Conservation (phyloP, 169 alveolate species). For the Nephromyces sp. region DNA sequence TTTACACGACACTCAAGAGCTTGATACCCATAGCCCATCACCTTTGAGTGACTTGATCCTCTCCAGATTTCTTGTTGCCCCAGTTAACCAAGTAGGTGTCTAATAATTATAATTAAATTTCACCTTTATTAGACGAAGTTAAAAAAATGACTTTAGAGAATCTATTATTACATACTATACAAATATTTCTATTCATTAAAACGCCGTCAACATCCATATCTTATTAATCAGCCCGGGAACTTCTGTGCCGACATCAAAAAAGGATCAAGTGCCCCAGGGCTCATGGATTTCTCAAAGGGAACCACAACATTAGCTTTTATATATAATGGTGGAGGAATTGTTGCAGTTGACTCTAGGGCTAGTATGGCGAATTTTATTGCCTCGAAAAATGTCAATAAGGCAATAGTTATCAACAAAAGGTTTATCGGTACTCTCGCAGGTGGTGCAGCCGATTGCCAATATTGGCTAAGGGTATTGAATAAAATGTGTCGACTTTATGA, state of each 20-base stretch:
- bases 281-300: background rate
- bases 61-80: too few relatives aligned
- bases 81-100: too few relatives aligned
- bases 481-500: slow-evolving; percentile 81
- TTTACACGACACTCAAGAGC: too few relatives aligned
- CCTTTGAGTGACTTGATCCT: too few relatives aligned
- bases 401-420: slow-evolving; percentile 90
- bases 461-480: slow-evolving; percentile 91
- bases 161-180: too few relatives aligned
- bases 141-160: too few relatives aligned
- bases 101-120: too few relatives aligned
- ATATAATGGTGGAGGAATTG: slow-evolving; percentile 86
- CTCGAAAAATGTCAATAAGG: slow-evolving; percentile 85
- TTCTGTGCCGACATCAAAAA: background rate
- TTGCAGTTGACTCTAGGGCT: slow-evolving; percentile 99
- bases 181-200: too few relatives aligned
- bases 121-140: too few relatives aligned
- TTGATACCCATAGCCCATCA: too few relatives aligned
- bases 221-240: background rate
- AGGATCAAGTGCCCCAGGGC: background rate
- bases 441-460: slow-evolving; percentile 99
- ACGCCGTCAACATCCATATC: too few relatives aligned
- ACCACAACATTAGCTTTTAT: background rate
- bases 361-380: slow-evolving; percentile 94
- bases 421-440: slow-evolving; percentile 99